These are phyloP conservation scores for Fusarium sp. DNA, from an alignment of 2,329 filamentous ascomycete species.

Conservation along the genomic window DNA sequence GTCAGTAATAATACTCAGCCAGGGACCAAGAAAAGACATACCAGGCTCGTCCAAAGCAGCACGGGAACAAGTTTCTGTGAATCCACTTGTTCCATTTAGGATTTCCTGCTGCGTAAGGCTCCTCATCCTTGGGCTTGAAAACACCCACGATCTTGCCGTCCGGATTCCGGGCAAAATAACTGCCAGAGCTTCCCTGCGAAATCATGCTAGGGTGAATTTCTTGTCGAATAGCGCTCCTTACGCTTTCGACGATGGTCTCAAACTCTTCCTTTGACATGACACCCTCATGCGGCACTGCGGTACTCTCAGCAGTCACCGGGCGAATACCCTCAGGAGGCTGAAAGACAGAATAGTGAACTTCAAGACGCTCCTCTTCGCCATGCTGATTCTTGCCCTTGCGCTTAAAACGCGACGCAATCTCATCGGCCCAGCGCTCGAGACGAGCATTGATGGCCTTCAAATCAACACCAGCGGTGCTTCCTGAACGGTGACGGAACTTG, in stretches of 20 bases:
- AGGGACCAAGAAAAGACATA: slow-evolving; percentile 50
- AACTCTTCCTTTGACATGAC: slow-evolving; percentile 84
- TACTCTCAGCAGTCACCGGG: slow-evolving; percentile 79
- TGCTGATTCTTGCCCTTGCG: slow-evolving; percentile 79
- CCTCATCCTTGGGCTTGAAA: slow-evolving; percentile 99
- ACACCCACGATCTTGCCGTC: slow-evolving; percentile 96
- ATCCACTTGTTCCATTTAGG: slow-evolving; percentile 99
- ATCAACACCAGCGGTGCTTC: slow-evolving; percentile 89
- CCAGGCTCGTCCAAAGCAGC: slow-evolving; percentile 95
- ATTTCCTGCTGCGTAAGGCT: slow-evolving; percentile 95
- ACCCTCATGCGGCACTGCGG: slow-evolving; percentile 73
- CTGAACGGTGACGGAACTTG: slow-evolving; percentile 61
- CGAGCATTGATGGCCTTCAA: slow-evolving; percentile 98
- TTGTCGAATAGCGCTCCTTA: slow-evolving; percentile 88
- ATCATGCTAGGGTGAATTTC: slow-evolving; percentile 96
- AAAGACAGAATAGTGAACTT: slow-evolving; percentile 98
- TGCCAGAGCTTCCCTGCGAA: slow-evolving; percentile 95
- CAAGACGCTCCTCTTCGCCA: slow-evolving; percentile 84
- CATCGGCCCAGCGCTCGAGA: slow-evolving; percentile 95
- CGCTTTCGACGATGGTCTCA: slow-evolving; percentile 88
- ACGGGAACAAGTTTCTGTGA: slow-evolving; percentile 95
- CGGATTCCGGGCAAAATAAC: slow-evolving; percentile 93
- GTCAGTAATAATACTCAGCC: slow-evolving; percentile 22
- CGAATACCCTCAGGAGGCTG: slow-evolving; percentile 89
- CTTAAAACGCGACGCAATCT: slow-evolving; percentile 98